phyloP scores from a whole-genome alignment of 2,329 filamentous ascomycete genomes.

The Penicillium digitatum region DNA sequence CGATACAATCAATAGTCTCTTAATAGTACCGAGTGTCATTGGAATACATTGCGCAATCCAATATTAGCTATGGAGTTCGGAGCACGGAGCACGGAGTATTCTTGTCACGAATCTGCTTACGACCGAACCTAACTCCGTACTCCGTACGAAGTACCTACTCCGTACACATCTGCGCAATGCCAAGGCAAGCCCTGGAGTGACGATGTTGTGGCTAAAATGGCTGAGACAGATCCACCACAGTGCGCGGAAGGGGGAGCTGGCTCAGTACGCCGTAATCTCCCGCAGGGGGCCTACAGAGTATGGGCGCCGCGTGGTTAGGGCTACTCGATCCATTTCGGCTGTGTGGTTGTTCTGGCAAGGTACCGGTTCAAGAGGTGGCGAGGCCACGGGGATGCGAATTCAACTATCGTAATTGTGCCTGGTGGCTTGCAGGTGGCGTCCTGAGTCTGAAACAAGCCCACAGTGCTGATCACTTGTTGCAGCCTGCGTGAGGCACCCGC shows the following conservation, averaged over 20 bases:
- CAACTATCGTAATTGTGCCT: slow-evolving; percentile 4
- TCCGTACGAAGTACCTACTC: too few relatives aligned
- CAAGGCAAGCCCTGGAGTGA: background rate
- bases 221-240: slow-evolving; percentile 7
- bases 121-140: background rate
- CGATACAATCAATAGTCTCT: background rate
- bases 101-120: background rate
- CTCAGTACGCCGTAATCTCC: slow-evolving; percentile 1
- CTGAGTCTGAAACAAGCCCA: slow-evolving; percentile 6
- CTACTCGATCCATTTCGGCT: background rate
- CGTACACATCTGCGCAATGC: background rate
- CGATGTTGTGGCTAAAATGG: background rate
- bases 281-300: background rate
- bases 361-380: background rate
- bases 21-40: background rate
- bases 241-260: background rate
- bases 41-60: background rate
- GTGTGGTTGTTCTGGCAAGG: background rate
- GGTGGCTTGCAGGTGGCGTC: slow-evolving; percentile 11
- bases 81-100: too few relatives aligned
- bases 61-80: too few relatives aligned
- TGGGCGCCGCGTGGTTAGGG: background rate
- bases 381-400: background rate
- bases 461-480: background rate
- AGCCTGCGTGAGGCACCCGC: background rate